A percentile compares a stretch with the other conserved stretches of the same genome.
Evolutionary conservation across 306 rosid genomes (phyloP).

Genomic region (Astragalus membranaceus): DNA sequence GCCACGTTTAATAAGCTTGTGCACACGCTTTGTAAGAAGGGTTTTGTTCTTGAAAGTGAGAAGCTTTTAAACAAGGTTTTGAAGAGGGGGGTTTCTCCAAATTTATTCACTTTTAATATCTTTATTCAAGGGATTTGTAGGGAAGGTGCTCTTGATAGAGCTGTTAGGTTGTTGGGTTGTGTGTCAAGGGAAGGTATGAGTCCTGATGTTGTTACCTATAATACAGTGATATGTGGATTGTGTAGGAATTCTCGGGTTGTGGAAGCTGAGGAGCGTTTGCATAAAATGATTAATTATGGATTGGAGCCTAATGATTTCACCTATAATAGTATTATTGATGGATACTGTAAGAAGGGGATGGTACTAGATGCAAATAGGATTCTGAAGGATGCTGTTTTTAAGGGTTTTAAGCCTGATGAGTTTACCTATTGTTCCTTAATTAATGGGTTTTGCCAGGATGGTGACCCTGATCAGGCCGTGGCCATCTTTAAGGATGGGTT

Average conservation of each 20-base stretch:
- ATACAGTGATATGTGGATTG: slow-evolving; percentile 67
- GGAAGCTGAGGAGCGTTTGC: slow-evolving; percentile 64
- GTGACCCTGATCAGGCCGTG: slow-evolving; percentile 63
- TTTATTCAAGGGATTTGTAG: slow-evolving; percentile 73
- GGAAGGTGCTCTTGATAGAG: slow-evolving; percentile 44
- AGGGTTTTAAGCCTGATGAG: slow-evolving; percentile 80
- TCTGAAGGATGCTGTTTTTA: slow-evolving; percentile 67
- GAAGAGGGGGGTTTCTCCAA: slow-evolving; percentile 70
- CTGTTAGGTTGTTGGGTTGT: slow-evolving; percentile 44
- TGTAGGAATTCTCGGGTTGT: slow-evolving; percentile 57
- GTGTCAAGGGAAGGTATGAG: slow-evolving; percentile 46
- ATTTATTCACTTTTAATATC: slow-evolving; percentile 77
- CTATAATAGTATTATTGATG: slow-evolving; percentile 70
- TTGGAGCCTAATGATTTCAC: slow-evolving; percentile 72
- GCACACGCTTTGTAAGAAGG: slow-evolving; percentile 65
- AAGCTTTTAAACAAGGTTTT: slow-evolving; percentile 65
- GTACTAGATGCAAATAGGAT: slow-evolving; percentile 60
- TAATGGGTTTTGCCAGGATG: slow-evolving; percentile 60
- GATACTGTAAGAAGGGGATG: slow-evolving; percentile 74
- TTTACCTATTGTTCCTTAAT: slow-evolving; percentile 78
- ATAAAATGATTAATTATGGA: slow-evolving; percentile 75
- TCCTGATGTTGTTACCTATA: slow-evolving; percentile 83
- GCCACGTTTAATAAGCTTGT: slow-evolving; percentile 77
- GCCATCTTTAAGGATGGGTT: slow-evolving; percentile 56
- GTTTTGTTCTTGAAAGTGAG: slow-evolving; percentile 57